Evolutionary conservation across 164 flowering plant species (phyloP), one percentile per base, ranked within the genome.

Genomic region (Nymphaea colorata): DNA sequence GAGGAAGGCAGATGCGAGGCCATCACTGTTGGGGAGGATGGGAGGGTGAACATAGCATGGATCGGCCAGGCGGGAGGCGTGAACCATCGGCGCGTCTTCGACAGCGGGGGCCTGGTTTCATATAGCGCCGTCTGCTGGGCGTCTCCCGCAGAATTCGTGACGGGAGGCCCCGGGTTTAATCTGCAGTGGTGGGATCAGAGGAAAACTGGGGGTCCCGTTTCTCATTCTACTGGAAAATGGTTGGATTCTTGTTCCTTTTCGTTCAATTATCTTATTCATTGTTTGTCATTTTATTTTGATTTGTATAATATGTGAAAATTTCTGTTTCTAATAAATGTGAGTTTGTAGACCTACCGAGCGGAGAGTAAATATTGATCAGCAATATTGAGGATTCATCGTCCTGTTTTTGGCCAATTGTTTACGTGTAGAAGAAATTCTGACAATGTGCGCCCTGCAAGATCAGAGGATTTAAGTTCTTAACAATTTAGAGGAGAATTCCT

Each of bases 121-220:
- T 93, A 85, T 62, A 78, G 74, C 0, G 82, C 97, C 0, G 96
- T 69, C 43, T 85, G 81, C 66, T 89, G 96, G 98, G 98, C 85
- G 8, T 89, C 96, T 0, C 87, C 93, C 2, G 69, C 64, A 43
- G 98, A 93, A 83, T 89, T 93, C 73, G 94, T 79, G 0, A 93
- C 97, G 0, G 98, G 97, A 3, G 95, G 90, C 3, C 80, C 76
- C 64, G 96, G 98, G 61, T 85, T 82, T 73, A 68, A 90, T 12
- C 79, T 93, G 36, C 96, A 91, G 64, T 91, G 91, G 94, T 93
- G 98, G 97, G 98, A 93, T 84, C 82, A 71, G 76, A 79, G 98
- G 74, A 86, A 82, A 72, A 82, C 91, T 3, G 94, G 90, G 6
- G 95, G 86, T 3, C 67, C 84, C 0, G 97, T 81, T 74, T 78